Evolutionary conservation across 2,329 filamentous ascomycete genomes (phyloP), one percentile per base, ranked within the genome.

Genomic region (Sarocladium brachiariae): DNA sequence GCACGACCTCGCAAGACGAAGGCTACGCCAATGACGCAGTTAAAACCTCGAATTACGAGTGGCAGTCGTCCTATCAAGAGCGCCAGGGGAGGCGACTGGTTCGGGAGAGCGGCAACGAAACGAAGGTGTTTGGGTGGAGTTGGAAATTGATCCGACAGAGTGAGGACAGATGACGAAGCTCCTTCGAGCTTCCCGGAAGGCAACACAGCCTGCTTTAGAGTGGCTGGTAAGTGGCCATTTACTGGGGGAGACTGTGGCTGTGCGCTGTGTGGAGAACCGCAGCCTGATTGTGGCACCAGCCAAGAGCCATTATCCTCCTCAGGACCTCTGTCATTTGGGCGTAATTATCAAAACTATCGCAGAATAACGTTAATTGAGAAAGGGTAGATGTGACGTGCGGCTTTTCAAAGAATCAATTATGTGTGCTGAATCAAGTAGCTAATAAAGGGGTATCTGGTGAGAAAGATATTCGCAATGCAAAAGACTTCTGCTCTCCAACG

Each of bases 141-240:
- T 30, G 46, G 46, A 37, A 37, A 37, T 37, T 35, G 31, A 14
- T 35, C 19, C 25, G 16, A 18, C 11, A 27, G 46, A 49, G 33
- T 35, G 33, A 37, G 46, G 46, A 49, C 46, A 50, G 52, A 54
- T 54, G 52, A 54, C 52, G 52, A 54, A 52, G 52, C 52, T 53
- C 25, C 33, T 18, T 35, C 33, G 25, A 35, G 33, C 19, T 37
- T 21, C 46, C 46, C 35, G 24, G 46, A 35, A 33, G 25, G 43
- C n/a, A 16, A 19, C 5, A 4, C 16, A 18, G n/a, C 16, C 4
- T 7, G 8, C n/a, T 18, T 27, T 21, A 10, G 10, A 33, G 43
- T 47, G 43, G 43, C 43, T 47, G 43, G 43, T 31, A 33, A 19
- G 25, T 47, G 43, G 25, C 27, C 14, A 43, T n/a, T n/a, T n/a